phyloP scores from a whole-genome alignment of 257 asterid genomes.

The Thymus quinquecostatus region DNA sequence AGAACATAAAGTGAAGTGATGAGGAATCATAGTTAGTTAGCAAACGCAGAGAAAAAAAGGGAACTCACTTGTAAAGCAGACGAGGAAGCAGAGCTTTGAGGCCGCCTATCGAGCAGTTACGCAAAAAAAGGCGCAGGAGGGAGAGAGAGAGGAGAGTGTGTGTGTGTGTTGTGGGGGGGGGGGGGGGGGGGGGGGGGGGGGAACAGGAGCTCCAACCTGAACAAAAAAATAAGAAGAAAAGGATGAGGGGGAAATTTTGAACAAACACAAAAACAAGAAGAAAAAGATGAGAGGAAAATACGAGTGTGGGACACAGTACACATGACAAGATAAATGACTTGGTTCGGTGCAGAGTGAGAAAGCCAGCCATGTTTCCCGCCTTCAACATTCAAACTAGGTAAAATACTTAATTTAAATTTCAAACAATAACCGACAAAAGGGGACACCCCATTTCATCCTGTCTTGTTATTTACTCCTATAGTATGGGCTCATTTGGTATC shows the following conservation, averaged over 20 bases:
- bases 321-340: conserved; percentile 34
- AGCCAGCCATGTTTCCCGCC: conserved; percentile 55
- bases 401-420: no score
- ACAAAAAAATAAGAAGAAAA: conserved; percentile 42
- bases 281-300: conserved; percentile 38
- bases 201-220: background rate
- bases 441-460: no score
- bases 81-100: background rate
- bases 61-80: conserved; percentile 30
- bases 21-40: background rate
- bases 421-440: no score
- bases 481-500: no score
- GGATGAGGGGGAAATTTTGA: conserved; percentile 17
- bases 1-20: background rate
- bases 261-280: conserved; percentile 36
- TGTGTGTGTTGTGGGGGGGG: background rate
- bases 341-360: conserved; percentile 1
- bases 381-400: conserved; percentile 24
- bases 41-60: background rate
- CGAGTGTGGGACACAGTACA: conserved; percentile 29
- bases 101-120: background rate
- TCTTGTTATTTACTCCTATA: no score
- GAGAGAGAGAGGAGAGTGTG: background rate
- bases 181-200: background rate
- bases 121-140: background rate